A percentile compares a stretch with the other conserved stretches of the same genome.
phyloP scores from a whole-genome alignment of 495 filamentous ascomycete species.

The Lindgomyces ingoldianus region DNA sequence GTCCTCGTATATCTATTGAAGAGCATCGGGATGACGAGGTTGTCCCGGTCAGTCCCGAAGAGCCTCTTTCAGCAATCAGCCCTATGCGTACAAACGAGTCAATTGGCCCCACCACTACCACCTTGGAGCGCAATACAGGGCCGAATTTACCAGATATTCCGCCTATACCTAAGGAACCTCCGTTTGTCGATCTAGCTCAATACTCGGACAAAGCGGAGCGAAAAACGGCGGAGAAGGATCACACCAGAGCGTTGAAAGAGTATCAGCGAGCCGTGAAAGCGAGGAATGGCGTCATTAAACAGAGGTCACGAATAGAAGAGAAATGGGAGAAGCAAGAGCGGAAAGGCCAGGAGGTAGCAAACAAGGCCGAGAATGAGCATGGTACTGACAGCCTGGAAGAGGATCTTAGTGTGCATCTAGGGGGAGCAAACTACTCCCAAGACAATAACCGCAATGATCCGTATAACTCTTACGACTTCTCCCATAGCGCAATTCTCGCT shows the following conservation, averaged over 20 bases:
- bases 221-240: constrained; percentile 66
- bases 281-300: constrained; percentile 61
- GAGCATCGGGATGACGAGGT: constrained; percentile 43
- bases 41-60: constrained; percentile 26
- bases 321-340: constrained; percentile 43
- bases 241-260: constrained; percentile 56
- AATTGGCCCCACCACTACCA: constrained; percentile 22
- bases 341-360: too few relatives aligned
- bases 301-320: constrained; percentile 57
- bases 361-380: too few relatives aligned
- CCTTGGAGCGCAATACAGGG: neutral
- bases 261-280: constrained; percentile 65
- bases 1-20: constrained; percentile 51
- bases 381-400: neutral
- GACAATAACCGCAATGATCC: neutral
- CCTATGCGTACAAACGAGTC: neutral
- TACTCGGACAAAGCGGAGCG: constrained; percentile 62
- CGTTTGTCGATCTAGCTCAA: constrained; percentile 52
- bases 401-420: neutral
- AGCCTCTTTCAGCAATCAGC: constrained; percentile 20
- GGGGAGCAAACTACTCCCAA: neutral
- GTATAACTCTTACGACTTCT: constrained; percentile 26
- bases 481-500: constrained; percentile 12
- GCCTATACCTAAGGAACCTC: constrained; percentile 48
- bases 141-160: constrained; percentile 39